Percentiles rank a stretch among this genome's conserved stretches.
phyloP scores from a whole-genome alignment of 2,329 filamentous ascomycete genomes.

The Cadophora malorum region DNA sequence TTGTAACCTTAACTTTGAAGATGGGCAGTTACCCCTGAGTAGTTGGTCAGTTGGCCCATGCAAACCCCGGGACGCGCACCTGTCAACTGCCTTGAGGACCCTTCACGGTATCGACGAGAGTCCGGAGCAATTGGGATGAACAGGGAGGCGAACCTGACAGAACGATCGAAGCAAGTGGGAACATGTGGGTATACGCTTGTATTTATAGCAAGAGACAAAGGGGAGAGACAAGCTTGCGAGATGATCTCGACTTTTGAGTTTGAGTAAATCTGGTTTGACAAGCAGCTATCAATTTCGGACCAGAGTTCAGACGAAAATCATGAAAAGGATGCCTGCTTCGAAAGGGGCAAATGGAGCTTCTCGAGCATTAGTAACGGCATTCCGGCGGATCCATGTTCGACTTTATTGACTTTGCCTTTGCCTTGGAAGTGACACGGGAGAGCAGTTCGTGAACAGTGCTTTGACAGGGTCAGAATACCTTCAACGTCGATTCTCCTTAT shows the following conservation, averaged over 20 bases:
- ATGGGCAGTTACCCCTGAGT: slow-evolving; percentile 12
- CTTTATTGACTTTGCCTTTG: background rate
- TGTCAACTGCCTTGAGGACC: background rate
- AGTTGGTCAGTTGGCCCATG: background rate
- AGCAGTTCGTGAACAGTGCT: slow-evolving; percentile 16
- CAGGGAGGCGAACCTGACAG: background rate
- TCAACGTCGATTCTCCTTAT: background rate
- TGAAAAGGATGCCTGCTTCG: background rate
- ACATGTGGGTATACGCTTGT: background rate
- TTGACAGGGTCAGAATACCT: background rate
- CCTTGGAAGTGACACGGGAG: slow-evolving; percentile 3
- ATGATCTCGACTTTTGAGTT: background rate
- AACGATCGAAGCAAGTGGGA: background rate
- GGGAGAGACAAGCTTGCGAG: background rate
- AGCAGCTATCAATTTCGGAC: background rate
- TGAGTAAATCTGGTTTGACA: background rate
- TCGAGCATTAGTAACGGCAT: slow-evolving; percentile 2
- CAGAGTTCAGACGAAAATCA: background rate
- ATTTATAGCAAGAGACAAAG: background rate
- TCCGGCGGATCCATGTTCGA: background rate
- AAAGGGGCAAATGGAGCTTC: background rate
- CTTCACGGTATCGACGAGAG: slow-evolving; percentile 2
- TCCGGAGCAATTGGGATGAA: background rate
- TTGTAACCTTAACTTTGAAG: slow-evolving; percentile 4
- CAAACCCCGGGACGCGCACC: background rate